Conservation (phyloP, 2,329 filamentous ascomycete genomes). For the Trichophyton simii region DNA sequence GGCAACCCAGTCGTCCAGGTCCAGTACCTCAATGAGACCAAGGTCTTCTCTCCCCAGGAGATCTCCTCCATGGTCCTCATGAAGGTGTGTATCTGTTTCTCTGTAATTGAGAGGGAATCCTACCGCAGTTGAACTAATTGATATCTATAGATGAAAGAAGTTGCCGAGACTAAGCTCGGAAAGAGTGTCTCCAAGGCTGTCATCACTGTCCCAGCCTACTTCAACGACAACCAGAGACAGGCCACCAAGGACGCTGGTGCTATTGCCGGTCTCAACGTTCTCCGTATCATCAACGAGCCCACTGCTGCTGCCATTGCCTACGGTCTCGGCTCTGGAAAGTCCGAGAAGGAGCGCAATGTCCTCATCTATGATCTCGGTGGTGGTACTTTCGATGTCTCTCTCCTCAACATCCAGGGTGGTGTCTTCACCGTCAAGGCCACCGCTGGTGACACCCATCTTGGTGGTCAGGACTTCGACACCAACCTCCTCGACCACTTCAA, state of each 20-base stretch:
- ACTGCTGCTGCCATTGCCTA: constrained; percentile 97
- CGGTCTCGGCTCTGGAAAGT: constrained; percentile 89
- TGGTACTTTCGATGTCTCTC: constrained; percentile 99
- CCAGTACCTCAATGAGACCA: constrained; percentile 85
- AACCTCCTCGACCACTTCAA: constrained; percentile 94
- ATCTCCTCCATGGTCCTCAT: constrained; percentile 97
- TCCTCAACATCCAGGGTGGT: constrained; percentile 96
- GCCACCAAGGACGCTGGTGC: constrained; percentile 98
- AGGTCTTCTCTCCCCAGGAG: constrained; percentile 95
- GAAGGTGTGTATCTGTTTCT: constrained; percentile 54
- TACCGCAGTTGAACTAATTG: not conserved
- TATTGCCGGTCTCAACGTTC: constrained; percentile 92
- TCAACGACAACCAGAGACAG: constrained; percentile 99
- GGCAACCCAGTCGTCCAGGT: constrained; percentile 89
- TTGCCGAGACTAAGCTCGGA: constrained; percentile 94
- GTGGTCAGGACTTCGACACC: constrained; percentile 93
- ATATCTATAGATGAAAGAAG: constrained; percentile 78
- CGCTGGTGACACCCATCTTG: constrained; percentile 91
- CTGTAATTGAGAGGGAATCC: not conserved
- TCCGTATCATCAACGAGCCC: constrained; percentile 99
- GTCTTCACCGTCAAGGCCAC: constrained; percentile 99
- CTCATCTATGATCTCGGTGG: constrained; percentile 99
- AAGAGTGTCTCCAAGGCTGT: constrained; percentile 99
- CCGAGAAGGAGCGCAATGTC: constrained; percentile 95
- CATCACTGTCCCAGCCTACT: constrained; percentile 97